Base-by-base conservation (phyloP, 176 grass and related monocot species). In the Oryza officinalis region DNA sequence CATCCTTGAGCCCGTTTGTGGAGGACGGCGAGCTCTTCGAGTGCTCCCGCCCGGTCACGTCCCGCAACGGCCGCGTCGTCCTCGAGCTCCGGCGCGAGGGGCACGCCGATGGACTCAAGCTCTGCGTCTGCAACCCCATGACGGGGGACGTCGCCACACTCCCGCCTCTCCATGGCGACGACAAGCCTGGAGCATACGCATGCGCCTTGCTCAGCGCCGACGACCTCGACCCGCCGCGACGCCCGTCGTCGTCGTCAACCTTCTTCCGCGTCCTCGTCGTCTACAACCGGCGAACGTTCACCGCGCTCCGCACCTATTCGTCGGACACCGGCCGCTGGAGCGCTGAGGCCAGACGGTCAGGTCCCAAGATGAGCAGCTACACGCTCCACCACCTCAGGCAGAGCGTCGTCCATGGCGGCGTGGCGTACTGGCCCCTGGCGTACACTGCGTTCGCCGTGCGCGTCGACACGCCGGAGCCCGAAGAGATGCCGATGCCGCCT, bases 241-340 rank as follows among this genome's bases (percentile, higher is more conserved):
- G 33, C 33, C 38, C n/a, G n/a, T n/a, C 41, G 12, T 13, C 10
- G 44, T 46, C 44, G 33, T 5, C 33, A 46, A 37, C 2, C 18
- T 74, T 83, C 71, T 65, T 74, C 40, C 60, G 71, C 57, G 13
- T 83, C 27, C 20, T 83, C 71, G 37, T 83, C 61, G 41, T 83
- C 20, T 75, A 83, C 71, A 75, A 83, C 60, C 61, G 71, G 1
- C 61, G 10, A 13, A 5, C 13, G 2, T 75, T 54, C 71, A 75
- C 81, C 1, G 71, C 22, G 1, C 3, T 83, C 6, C 57, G 57
- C 38, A 38, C 80, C 31, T 83, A 74, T 59, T 83, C 70, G 0
- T 83, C 81, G 12, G 81, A 74, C 25, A 47, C 40, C 27, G 59
- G 5, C 27, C 54, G 40, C 1, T 83, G 57, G 81, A 47, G 81